A percentile compares a stretch with the other conserved stretches of the same genome.
phyloP scores from a whole-genome alignment of 257 asterid genomes.

The Nicotiana tomentosiformis region DNA sequence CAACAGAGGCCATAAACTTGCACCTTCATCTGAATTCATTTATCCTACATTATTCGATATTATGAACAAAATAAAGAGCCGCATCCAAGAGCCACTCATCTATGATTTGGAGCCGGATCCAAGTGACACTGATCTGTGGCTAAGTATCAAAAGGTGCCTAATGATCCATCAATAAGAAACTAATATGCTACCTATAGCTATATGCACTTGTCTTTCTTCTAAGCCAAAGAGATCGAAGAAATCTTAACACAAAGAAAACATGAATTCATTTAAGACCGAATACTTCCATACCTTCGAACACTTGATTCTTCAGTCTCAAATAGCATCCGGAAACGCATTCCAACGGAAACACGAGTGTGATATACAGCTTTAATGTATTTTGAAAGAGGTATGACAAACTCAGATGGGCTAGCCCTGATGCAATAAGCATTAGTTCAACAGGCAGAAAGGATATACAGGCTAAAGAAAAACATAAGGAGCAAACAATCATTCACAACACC shows the following conservation, averaged over 20 bases:
- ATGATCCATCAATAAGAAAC: neutral
- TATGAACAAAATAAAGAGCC: neutral
- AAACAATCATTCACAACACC: slow-evolving; percentile 42
- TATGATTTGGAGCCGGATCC: neutral
- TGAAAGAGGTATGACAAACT: slow-evolving; percentile 83
- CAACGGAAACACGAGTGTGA: slow-evolving; percentile 92
- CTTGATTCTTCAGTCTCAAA: slow-evolving; percentile 99
- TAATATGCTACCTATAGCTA: neutral
- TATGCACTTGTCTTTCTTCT: neutral
- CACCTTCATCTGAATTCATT: slow-evolving; percentile 2
- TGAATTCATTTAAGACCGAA: neutral
- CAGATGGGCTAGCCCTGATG: slow-evolving; percentile 96
- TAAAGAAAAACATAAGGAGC: neutral
- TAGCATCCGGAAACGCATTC: slow-evolving; percentile 96
- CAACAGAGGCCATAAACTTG: neutral
- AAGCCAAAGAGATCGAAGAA: neutral
- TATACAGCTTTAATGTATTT: slow-evolving; percentile 90
- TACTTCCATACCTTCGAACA: slow-evolving; percentile 68
- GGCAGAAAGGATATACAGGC: neutral
- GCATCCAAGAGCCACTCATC: neutral
- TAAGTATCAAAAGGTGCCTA: neutral
- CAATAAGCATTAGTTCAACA: slow-evolving; percentile 16
- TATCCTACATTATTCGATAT: neutral
- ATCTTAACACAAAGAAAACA: neutral
- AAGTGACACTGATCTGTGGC: neutral